Conservation (phyloP, 139 green algal species). For the Chlamydomonas asymmetrica region DNA sequence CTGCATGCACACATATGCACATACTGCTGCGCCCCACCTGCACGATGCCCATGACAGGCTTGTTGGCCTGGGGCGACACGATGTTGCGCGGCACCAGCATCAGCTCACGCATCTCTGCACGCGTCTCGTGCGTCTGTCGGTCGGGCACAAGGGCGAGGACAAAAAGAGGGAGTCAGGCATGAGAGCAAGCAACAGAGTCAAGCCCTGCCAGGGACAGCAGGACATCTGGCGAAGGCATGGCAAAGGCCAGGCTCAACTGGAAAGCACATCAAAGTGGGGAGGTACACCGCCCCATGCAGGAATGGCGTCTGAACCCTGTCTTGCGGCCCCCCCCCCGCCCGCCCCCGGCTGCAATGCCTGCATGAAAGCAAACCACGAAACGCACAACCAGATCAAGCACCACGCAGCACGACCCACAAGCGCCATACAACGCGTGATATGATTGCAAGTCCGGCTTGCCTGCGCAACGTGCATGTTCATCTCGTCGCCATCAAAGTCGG, state of each 20-base stretch:
- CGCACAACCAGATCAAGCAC: background rate
- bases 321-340: too few relatives aligned
- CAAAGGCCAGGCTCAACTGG: too few relatives aligned
- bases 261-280: too few relatives aligned
- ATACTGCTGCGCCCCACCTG: constrained; percentile 11
- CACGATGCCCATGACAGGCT: constrained; percentile 98
- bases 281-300: too few relatives aligned
- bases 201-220: too few relatives aligned
- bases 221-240: too few relatives aligned
- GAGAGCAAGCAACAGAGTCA: too few relatives aligned
- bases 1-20: background rate
- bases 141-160: background rate
- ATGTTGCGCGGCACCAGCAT: constrained; percentile 99
- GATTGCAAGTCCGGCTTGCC: constrained; percentile 9
- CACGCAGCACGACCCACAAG: background rate
- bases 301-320: too few relatives aligned
- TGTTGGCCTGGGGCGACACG: constrained; percentile 94
- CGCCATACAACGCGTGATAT: background rate
- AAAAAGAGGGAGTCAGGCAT: background rate
- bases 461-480: constrained; percentile 99
- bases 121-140: constrained; percentile 79
- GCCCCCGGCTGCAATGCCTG: too few relatives aligned
- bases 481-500: constrained; percentile 99
- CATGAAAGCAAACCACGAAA: background rate
- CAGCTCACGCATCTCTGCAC: constrained; percentile 93